phyloP scores from a whole-genome alignment of 2,329 filamentous ascomycete species.

The Mycosphaerella arachidis region DNA sequence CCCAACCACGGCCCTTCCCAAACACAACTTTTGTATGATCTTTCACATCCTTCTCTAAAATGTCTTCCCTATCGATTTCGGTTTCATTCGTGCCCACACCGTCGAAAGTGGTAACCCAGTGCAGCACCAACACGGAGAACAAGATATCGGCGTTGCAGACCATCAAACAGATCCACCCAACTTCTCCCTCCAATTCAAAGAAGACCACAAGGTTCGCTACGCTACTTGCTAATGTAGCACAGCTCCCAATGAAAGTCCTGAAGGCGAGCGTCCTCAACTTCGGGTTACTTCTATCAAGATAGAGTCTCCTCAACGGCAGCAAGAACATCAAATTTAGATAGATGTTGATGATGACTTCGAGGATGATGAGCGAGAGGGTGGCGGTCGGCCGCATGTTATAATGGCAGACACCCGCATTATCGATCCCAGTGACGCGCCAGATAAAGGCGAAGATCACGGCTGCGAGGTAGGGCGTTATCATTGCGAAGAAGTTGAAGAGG shows the following conservation, averaged over 20 bases:
- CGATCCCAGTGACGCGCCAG: constrained; percentile 14
- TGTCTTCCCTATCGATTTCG: neutral
- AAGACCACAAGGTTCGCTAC: constrained; percentile 15
- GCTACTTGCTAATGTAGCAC: constrained; percentile 11
- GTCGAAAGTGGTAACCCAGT: constrained; percentile 16
- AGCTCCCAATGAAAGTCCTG: constrained; percentile 15
- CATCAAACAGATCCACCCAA: constrained; percentile 15
- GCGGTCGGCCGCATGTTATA: constrained; percentile 11
- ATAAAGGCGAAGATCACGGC: constrained; percentile 13
- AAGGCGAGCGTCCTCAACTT: constrained; percentile 12
- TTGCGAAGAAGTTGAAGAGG: constrained; percentile 16
- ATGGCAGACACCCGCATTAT: constrained; percentile 10
- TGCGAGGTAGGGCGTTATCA: constrained; percentile 13
- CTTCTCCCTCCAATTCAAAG: constrained; percentile 10
- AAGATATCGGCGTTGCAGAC: constrained; percentile 15
- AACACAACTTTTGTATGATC: neutral
- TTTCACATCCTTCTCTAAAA: neutral
- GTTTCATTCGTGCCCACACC: neutral
- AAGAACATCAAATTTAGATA: constrained; percentile 16
- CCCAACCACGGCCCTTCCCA: neutral
- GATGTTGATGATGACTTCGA: constrained; percentile 14
- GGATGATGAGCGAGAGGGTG: constrained; percentile 11
- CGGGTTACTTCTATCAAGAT: too few relatives aligned
- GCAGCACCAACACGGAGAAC: constrained; percentile 13
- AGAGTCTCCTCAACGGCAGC: constrained; percentile 9